Conservation (phyloP, 345 rosid genomes). For the Toxicodendron radicans region DNA sequence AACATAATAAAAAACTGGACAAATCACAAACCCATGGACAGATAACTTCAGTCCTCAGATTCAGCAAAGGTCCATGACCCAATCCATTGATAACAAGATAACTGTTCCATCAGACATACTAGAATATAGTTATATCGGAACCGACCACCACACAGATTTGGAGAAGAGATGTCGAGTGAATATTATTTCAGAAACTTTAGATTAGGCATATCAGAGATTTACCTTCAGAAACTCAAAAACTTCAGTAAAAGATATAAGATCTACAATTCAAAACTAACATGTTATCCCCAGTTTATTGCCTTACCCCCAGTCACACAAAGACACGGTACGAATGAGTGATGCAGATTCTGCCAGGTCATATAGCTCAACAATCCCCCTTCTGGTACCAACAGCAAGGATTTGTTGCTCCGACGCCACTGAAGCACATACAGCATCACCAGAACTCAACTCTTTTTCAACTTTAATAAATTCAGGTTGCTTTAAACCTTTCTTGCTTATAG, state of each 20-base stretch:
- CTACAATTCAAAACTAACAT: not conserved
- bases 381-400: conserved; percentile 94
- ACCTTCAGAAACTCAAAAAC: not conserved
- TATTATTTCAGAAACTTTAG: not conserved
- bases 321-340: conserved; percentile 74
- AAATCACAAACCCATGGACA: not conserved
- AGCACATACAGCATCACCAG: conserved; percentile 79
- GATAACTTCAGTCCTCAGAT: not conserved
- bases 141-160: not conserved
- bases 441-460: conserved; percentile 65
- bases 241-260: not conserved
- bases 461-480: conserved; percentile 69
- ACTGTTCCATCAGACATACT: not conserved
- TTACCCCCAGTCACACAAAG: conserved; percentile 97
- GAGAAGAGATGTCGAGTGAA: not conserved
- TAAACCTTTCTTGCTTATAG: conserved; percentile 83
- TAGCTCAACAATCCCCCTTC: conserved; percentile 81
- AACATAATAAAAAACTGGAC: too few species aligned
- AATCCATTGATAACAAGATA: too few species aligned
- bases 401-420: conserved; percentile 89
- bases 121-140: not conserved
- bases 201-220: not conserved
- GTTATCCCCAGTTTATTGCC: conserved; percentile 10
- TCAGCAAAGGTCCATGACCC: not conserved
- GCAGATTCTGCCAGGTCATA: conserved; percentile 73